Evolutionary conservation across 225 moss, liverwort and hornwort genomes (phyloP), one percentile per base, ranked within the genome.

Genomic region (Rhytidiadelphus loreus): DNA sequence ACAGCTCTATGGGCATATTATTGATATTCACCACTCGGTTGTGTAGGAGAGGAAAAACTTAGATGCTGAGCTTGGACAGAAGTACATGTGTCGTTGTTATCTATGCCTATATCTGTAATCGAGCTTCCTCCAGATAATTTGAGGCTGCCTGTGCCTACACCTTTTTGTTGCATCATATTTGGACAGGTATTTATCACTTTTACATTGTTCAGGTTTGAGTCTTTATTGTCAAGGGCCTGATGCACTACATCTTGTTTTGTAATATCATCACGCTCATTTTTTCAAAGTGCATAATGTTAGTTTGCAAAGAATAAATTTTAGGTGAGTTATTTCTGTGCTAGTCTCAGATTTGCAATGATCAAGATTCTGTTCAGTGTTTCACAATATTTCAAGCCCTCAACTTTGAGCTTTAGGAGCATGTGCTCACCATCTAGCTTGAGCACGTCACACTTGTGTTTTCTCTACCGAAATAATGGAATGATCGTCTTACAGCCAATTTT

Each of bases 1-100:
- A 91, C 88, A 88, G 86, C 74, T 90, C 87, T 87, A 77, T 92
- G 87, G 92, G 90, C 90, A 86, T 58, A 86, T 80, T 92, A 92
- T 92, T 92, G 92, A 92, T 91, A 85, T 91, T 91, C 91, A 89
- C 74, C 73, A 84, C 91, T 92, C 92, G 92, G 91, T 89, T 92
- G 92, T 92, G 92, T 92, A 92, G 92, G 92, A 92, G 92, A 91
- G 91, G 92, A 92, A 92, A 92, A 91, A 91, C 91, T 92, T 92
- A 92, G 92, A 92, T 92, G 92, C 92, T 92, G 92, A 92, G 92
- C 92, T 92, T 92, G 92, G 92, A 89, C 90, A 92, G 89, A 91
- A 91, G 89, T 92, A 77, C 92, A 92, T 92, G 85, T 92, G 85
- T 91, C 92, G 91, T 92, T 92, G 87, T 92, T 91, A 89, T 92